Evolutionary conservation across 1,139 yeast species (phyloP), one percentile per base, ranked within the genome.

Genomic region (Yamadazyma diddensiae): DNA sequence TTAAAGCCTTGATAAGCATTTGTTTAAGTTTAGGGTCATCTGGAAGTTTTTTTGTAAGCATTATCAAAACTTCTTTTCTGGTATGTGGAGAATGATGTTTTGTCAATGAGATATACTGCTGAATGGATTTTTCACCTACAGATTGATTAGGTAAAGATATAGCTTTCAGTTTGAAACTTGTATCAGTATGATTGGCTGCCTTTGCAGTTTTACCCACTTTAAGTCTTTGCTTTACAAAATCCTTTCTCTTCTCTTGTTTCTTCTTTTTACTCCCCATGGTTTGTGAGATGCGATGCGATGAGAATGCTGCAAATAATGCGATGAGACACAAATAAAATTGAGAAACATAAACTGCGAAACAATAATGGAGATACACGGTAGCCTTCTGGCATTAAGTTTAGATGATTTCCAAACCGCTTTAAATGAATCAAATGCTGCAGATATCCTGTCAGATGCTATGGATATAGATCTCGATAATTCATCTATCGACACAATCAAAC

Each of bases 171-270:
- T 73, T 76, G 59, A 90, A 90, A 0, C 92, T 80, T 0, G 95
- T 86, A 48, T 84, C 92, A 5, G 98, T 92, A 38, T 72, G 77
- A 53, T 86, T 87, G 21, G 78, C 75, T 3, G 90, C 77, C 41
- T 75, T 77, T 6, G 78, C 76, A 2, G 82, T 68, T 57, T 92
- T 92, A 36, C 99, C 99, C 24, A 92, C 97, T 52, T 75, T 82
- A 31, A 92, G 73, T 65, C 87, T 90, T 39, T 82, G 74, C 63
- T 90, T 92, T 29, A 64, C 73, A 53, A 84, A 84, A 51, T 84
- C 94, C 60, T 81, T 82, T 47, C 71, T 70, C 62, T 82, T 83
- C 43, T 82, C 85, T 32, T 73, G 68, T 61, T 70, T 77, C 64
- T 81, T 82, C 53, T 66, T 66, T 38, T 71, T 70, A 3, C 82